These are phyloP conservation scores for Aspergillus clavatus DNA, from an alignment of 2,329 filamentous ascomycete genomes.

Conservation along the genomic window DNA sequence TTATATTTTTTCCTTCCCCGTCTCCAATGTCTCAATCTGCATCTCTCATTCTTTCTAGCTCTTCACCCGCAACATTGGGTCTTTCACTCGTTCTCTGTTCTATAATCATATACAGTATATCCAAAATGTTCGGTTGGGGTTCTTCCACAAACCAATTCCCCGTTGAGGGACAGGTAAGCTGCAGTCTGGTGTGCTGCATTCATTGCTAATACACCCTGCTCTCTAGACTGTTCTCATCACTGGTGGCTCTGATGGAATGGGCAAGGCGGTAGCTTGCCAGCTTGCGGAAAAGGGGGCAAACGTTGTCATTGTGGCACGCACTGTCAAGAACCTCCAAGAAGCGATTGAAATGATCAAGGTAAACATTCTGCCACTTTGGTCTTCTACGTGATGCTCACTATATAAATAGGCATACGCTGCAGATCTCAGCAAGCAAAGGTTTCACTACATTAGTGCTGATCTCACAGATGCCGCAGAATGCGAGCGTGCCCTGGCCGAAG, in stretches of 20 bases:
- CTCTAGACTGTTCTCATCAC: conserved; percentile 79
- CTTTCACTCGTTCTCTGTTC: conserved; percentile 30
- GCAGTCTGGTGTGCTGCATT: not conserved
- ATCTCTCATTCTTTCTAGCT: conserved; percentile 18
- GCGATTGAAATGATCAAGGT: conserved; percentile 65
- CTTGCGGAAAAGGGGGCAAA: conserved; percentile 81
- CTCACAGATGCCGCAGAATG: conserved; percentile 68
- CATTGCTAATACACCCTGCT: not conserved
- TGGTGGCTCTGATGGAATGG: conserved; percentile 90
- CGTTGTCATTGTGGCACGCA: conserved; percentile 78
- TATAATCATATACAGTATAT: conserved; percentile 29
- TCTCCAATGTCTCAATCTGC: conserved; percentile 20
- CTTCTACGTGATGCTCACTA: conserved; percentile 15
- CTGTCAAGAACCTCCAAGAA: conserved; percentile 65
- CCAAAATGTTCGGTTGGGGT: conserved; percentile 38
- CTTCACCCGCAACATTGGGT: conserved; percentile 23
- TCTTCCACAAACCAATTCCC: conserved; percentile 66
- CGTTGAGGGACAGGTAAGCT: conserved; percentile 72
- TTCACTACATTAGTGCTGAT: conserved; percentile 80
- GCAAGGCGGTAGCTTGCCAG: conserved; percentile 66
- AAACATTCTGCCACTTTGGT: conserved; percentile 13
- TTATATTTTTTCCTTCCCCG: conserved; percentile 1
- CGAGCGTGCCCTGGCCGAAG: conserved; percentile 63
- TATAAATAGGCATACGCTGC: conserved; percentile 57
- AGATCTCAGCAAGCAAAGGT: conserved; percentile 64